These are phyloP conservation scores for Beauveria rudraprayagi DNA, from an alignment of 2,329 filamentous ascomycete species.

Conservation along the genomic window DNA sequence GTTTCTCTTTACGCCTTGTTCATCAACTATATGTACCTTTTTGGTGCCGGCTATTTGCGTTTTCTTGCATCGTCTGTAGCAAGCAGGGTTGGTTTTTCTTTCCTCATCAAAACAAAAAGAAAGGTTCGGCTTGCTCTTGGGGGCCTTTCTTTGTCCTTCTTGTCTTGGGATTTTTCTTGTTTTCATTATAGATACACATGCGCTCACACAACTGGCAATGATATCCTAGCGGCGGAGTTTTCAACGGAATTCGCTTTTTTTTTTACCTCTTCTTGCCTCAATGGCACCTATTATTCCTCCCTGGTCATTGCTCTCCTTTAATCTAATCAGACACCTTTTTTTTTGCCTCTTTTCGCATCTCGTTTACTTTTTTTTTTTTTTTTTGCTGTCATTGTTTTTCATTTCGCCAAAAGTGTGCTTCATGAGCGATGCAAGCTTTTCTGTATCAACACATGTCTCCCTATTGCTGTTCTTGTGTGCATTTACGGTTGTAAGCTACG, in stretches of 20 bases:
- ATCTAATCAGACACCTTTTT: neutral
- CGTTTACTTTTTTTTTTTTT: neutral
- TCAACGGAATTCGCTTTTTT: neutral
- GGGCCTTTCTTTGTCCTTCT: neutral
- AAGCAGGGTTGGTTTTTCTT: neutral
- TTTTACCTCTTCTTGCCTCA: neutral
- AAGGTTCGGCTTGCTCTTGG: neutral
- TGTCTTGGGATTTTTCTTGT: neutral
- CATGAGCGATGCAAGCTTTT: too few relatives aligned
- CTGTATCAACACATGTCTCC: too few relatives aligned
- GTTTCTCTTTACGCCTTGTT: too few relatives aligned
- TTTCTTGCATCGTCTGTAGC: neutral
- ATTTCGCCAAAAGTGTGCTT: too few relatives aligned
- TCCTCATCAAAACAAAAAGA: neutral
- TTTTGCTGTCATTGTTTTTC: too few relatives aligned
- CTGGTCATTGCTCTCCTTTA: neutral
- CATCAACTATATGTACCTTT: neutral
- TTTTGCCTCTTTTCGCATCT: neutral
- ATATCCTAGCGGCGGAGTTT: conserved; percentile 11
- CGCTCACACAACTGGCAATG: conserved; percentile 1
- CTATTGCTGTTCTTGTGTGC: too few relatives aligned
- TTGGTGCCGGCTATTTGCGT: neutral
- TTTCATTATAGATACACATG: conserved; percentile 5
- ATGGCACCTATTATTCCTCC: neutral
- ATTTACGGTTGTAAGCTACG: too few relatives aligned